Conservation (phyloP, 2,329 filamentous ascomycete species). For the Rhynchosporium agropyri region DNA sequence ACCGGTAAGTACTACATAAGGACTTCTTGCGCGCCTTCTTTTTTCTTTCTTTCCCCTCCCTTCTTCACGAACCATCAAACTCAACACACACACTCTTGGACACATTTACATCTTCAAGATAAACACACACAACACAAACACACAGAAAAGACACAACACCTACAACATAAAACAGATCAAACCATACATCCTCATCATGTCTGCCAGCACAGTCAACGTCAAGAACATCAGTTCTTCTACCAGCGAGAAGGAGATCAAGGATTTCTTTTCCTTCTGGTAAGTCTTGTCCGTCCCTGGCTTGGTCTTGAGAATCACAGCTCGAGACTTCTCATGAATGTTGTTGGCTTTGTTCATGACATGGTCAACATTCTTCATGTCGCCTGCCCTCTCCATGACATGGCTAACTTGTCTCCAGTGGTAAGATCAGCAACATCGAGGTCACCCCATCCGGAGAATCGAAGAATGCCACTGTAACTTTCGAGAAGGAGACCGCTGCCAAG, state of each 20-base stretch:
- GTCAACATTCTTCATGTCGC: background rate
- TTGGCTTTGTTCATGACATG: background rate
- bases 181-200: conserved; percentile 37
- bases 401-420: conserved; percentile 64
- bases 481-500: conserved; percentile 95
- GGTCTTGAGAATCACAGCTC: background rate
- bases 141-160: background rate
- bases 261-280: conserved; percentile 97
- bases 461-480: conserved; percentile 90
- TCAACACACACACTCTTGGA: background rate
- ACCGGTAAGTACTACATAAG: background rate
- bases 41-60: background rate
- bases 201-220: conserved; percentile 71
- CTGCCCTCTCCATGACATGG: background rate
- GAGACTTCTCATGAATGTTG: no score
- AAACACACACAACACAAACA: background rate
- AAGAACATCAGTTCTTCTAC: conserved; percentile 84
- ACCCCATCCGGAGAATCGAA: conserved; percentile 69
- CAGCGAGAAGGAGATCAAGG: conserved; percentile 85
- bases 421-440: conserved; percentile 83
- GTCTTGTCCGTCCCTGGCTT: conserved; percentile 38
- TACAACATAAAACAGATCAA: conserved; percentile 16
- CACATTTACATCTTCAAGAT: background rate
- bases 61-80: background rate
- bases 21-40: background rate